phyloP scores from a whole-genome alignment of 306 rosid species.

The Medicago ruthenica region DNA sequence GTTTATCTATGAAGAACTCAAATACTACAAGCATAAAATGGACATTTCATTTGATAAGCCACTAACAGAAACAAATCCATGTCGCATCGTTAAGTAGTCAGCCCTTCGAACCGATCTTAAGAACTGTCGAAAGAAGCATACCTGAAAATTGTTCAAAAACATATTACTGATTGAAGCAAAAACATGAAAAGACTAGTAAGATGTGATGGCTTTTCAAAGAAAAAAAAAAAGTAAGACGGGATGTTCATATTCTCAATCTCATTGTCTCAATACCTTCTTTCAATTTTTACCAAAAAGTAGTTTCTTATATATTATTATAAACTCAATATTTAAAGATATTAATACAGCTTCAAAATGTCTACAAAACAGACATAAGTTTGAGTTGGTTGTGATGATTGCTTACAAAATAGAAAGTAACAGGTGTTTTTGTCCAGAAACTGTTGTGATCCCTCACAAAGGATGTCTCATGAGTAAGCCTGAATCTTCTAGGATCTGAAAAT shows the following conservation, averaged over 20 bases:
- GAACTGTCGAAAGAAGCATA: conserved; percentile 82
- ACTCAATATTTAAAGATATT: neutral
- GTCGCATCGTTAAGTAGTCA: conserved; percentile 92
- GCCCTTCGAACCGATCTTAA: conserved; percentile 89
- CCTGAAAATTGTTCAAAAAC: conserved; percentile 60
- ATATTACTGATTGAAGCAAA: neutral
- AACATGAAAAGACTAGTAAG: neutral
- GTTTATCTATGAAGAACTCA: neutral
- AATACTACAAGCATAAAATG: neutral
- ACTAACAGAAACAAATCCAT: conserved; percentile 88
- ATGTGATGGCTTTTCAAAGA: too few relatives aligned
- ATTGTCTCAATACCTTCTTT: too few relatives aligned
- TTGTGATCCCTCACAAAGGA: conserved; percentile 84
- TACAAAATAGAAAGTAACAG: conserved; percentile 79
- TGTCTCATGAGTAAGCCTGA: conserved; percentile 94
- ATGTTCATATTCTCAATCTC: too few relatives aligned
- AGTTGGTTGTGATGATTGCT: conserved; percentile 42
- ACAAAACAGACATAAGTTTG: neutral
- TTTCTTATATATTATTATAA: too few relatives aligned
- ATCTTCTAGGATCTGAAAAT: conserved; percentile 76
- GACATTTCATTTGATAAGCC: conserved; percentile 12
- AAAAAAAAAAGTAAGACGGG: too few relatives aligned
- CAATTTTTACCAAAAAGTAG: neutral
- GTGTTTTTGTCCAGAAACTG: conserved; percentile 78
- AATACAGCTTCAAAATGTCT: neutral